Percentiles rank a stretch among this genome's conserved stretches.
Evolutionary conservation across 1,139 yeast species (phyloP).

Genomic region (Magnusiomyces ingens): DNA sequence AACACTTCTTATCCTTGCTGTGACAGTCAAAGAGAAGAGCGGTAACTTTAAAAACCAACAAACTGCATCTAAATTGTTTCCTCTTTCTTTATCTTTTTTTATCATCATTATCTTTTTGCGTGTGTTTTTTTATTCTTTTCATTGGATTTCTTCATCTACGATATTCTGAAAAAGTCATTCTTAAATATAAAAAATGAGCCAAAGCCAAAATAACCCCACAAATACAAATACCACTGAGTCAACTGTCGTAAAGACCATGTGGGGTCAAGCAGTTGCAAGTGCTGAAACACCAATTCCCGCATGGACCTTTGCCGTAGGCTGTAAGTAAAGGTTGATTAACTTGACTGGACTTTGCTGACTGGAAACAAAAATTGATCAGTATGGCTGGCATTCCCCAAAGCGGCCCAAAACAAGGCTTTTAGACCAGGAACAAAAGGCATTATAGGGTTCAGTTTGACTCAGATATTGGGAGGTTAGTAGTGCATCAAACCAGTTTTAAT

Average conservation of each 20-base stretch:
- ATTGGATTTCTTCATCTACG: too few relatives aligned
- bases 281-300: constrained; percentile 14
- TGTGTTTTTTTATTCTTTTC: too few relatives aligned
- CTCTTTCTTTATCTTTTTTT: too few relatives aligned
- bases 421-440: constrained; percentile 45
- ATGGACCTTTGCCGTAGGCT: constrained; percentile 11
- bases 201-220: too few relatives aligned
- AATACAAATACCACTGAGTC: neutral
- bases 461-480: constrained; percentile 58
- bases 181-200: too few relatives aligned
- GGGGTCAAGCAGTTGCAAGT: neutral
- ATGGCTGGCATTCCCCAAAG: constrained; percentile 24
- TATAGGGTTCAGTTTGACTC: constrained; percentile 59
- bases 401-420: constrained; percentile 25
- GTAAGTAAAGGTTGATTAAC: constrained; percentile 7
- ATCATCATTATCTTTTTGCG: too few relatives aligned
- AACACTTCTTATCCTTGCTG: too few relatives aligned
- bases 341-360: neutral
- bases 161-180: too few relatives aligned
- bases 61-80: too few relatives aligned
- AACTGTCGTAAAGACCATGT: neutral
- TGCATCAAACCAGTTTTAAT: neutral
- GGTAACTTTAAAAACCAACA: too few relatives aligned
- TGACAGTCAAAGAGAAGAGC: too few relatives aligned
- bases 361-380: constrained; percentile 18